Evolutionary conservation across 2,329 filamentous ascomycete species (phyloP).

Genomic region (Grosmannia clavigera): DNA sequence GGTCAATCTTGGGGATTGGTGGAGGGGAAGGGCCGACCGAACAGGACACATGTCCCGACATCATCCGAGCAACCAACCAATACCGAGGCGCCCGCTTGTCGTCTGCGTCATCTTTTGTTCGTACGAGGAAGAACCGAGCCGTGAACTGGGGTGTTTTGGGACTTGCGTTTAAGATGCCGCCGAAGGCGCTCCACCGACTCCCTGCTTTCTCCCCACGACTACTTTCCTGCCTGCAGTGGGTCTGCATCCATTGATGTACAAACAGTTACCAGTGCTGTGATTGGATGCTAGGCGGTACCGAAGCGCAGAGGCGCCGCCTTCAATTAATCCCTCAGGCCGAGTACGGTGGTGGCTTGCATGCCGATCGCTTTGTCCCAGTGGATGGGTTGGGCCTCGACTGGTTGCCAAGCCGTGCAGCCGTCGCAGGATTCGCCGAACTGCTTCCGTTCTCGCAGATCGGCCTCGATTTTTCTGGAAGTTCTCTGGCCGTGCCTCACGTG

Average conservation of each 20-base stretch:
- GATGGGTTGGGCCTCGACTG: neutral
- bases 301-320: neutral
- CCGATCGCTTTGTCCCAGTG: neutral
- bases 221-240: neutral
- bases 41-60: neutral
- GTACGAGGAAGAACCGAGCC: neutral
- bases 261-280: neutral
- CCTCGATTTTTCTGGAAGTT: neutral
- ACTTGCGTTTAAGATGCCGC: neutral
- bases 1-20: neutral
- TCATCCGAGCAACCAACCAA: neutral
- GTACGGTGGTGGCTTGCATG: neutral
- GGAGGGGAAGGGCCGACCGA: neutral
- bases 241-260: neutral
- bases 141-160: neutral
- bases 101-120: neutral
- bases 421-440: neutral
- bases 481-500: neutral
- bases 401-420: neutral
- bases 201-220: neutral
- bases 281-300: neutral
- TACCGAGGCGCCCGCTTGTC: neutral
- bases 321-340: neutral
- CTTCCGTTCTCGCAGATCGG: neutral
- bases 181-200: neutral